These are phyloP conservation scores for Tephrocybe sp. DNA, from an alignment of 768 basidiomycete genomes.

Conservation along the genomic window DNA sequence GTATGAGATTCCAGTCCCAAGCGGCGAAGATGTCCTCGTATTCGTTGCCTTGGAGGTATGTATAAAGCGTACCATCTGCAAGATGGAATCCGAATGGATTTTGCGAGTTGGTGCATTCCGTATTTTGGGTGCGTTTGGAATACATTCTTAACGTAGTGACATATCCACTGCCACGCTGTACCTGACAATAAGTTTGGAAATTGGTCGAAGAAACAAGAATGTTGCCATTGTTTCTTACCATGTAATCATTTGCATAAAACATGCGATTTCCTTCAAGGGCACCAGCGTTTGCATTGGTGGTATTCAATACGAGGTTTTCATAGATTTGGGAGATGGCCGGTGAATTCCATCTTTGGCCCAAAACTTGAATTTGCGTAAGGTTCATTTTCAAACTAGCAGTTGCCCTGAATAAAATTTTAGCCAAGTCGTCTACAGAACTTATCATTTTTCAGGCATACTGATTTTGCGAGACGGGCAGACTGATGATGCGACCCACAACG, in stretches of 20 bases:
- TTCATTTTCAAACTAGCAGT: constrained; percentile 42
- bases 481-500: constrained; percentile 61
- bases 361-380: constrained; percentile 34
- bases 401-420: constrained; percentile 26
- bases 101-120: constrained; percentile 63
- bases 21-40: constrained; percentile 72
- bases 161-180: constrained; percentile 36
- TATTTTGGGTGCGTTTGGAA: constrained; percentile 56
- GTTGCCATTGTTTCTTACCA: constrained; percentile 8
- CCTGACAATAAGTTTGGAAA: constrained; percentile 6
- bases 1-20: constrained; percentile 80
- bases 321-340: constrained; percentile 20
- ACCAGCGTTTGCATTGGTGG: constrained; percentile 27
- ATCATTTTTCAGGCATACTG: constrained; percentile 23
- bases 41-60: constrained; percentile 63
- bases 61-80: constrained; percentile 62
- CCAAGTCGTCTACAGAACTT: background rate
- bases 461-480: constrained; percentile 48
- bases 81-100: constrained; percentile 73
- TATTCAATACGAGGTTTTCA: constrained; percentile 13
- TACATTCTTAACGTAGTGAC: constrained; percentile 64
- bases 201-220: background rate
- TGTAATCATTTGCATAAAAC: constrained; percentile 26
- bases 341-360: constrained; percentile 40
- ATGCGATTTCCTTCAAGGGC: constrained; percentile 21